Evolutionary conservation across 257 asterid genomes (phyloP).

Genomic region (Fraxinus anomala): DNA sequence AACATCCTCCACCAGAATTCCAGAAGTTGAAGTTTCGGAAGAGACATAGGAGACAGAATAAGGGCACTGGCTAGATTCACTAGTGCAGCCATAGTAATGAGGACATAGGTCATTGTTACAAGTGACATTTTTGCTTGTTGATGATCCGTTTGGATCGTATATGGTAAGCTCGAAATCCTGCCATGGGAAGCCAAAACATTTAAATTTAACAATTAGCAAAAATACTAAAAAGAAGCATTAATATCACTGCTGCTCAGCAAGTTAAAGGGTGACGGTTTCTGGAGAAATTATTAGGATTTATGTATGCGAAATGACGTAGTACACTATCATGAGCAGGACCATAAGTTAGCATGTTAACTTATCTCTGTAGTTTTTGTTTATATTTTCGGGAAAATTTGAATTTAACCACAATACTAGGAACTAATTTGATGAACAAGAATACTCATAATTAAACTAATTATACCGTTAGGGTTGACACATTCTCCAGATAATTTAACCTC

Average conservation of each 20-base stretch:
- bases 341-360: no score
- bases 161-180: slow-evolving; percentile 83
- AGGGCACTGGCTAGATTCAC: slow-evolving; percentile 58
- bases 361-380: not conserved
- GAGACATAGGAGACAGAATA: slow-evolving; percentile 77
- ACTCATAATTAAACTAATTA: not conserved
- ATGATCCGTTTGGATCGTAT: slow-evolving; percentile 61
- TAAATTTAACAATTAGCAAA: not conserved
- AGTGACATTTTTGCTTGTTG: slow-evolving; percentile 70
- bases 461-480: not conserved
- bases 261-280: not conserved
- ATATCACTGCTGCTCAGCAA: not conserved
- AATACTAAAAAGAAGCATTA: not conserved
- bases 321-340: not conserved
- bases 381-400: not conserved
- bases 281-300: not conserved
- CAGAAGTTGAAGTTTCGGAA: slow-evolving; percentile 88
- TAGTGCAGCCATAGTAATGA: slow-evolving; percentile 45
- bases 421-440: not conserved
- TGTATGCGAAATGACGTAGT: no score
- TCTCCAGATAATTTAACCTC: not conserved
- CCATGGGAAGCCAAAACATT: slow-evolving; percentile 16
- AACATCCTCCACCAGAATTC: slow-evolving; percentile 74
- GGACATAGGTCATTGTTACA: slow-evolving; percentile 65
- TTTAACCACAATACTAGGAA: not conserved